Conservation (phyloP, 495 filamentous ascomycete genomes). For the Oleoguttula mirabilis region DNA sequence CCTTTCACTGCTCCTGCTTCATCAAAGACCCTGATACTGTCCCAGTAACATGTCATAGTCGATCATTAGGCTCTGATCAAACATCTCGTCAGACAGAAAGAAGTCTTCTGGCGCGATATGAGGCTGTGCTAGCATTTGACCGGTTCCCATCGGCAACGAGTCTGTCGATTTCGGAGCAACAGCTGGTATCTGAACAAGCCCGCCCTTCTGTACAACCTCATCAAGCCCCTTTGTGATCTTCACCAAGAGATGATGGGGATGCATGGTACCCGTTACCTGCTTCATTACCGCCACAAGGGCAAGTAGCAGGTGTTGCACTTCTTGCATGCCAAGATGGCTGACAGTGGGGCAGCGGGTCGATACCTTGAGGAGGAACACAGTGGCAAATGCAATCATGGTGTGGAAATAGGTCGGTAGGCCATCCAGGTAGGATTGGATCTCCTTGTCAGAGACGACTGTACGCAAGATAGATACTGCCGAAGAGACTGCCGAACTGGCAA, state of each 20-base stretch:
- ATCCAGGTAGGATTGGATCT: constrained; percentile 39
- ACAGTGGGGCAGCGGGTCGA: constrained; percentile 12
- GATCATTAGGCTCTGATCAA: no score
- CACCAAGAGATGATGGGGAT: constrained; percentile 12
- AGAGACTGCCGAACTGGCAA: constrained; percentile 32
- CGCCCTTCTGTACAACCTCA: no score
- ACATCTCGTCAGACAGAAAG: no score
- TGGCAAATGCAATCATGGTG: constrained; percentile 47
- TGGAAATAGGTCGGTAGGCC: constrained; percentile 44
- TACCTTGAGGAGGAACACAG: constrained; percentile 44
- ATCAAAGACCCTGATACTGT: no score
- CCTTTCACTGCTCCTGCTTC: no score
- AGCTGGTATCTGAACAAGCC: no score
- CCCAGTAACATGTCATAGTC: no score
- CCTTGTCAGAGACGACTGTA: constrained; percentile 39
- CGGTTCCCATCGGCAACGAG: no score
- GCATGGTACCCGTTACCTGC: constrained; percentile 11
- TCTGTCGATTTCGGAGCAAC: no score
- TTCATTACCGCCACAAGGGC: constrained; percentile 12
- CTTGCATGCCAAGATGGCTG: constrained; percentile 7
- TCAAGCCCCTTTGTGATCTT: constrained; percentile 9
- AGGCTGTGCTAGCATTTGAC: no score
- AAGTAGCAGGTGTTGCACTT: constrained; percentile 6
- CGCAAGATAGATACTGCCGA: constrained; percentile 38
- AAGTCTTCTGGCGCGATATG: no score